phyloP scores from a whole-genome alignment of 2,329 filamentous ascomycete species.

The Fusarium temperatum region DNA sequence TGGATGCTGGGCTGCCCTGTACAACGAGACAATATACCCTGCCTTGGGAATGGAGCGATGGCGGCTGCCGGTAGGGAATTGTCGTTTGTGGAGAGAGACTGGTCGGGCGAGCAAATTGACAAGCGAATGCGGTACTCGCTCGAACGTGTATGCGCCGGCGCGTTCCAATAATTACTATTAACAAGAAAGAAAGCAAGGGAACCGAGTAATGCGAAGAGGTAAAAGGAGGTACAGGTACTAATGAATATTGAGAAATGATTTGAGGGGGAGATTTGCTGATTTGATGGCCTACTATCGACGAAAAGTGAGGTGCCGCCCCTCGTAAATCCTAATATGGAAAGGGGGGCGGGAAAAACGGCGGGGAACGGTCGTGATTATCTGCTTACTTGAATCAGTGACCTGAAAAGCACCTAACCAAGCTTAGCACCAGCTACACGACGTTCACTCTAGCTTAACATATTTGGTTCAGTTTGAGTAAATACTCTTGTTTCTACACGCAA shows the following conservation, averaged over 20 bases:
- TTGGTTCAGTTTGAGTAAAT: neutral
- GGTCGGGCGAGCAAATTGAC: constrained; percentile 17
- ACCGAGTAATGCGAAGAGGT: neutral
- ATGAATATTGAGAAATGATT: constrained; percentile 12
- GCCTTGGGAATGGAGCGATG: constrained; percentile 14
- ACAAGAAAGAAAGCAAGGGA: constrained; percentile 13
- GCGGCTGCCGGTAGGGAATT: constrained; percentile 12
- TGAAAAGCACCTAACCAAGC: neutral
- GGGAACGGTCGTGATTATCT: constrained; percentile 20
- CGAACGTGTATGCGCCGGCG: constrained; percentile 10
- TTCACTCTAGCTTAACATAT: neutral
- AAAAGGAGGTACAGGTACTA: constrained; percentile 18
- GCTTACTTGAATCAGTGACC: constrained; percentile 26
- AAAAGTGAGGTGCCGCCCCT: constrained; percentile 24
- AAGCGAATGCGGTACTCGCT: constrained; percentile 11
- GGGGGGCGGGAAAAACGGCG: constrained; percentile 29
- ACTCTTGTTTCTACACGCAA: constrained; percentile 1
- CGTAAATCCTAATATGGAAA: constrained; percentile 23
- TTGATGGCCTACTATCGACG: constrained; percentile 20
- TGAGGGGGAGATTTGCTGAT: constrained; percentile 32
- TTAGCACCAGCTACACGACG: neutral
- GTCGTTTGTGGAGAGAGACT: constrained; percentile 28
- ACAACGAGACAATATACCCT: constrained; percentile 21
- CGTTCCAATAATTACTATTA: constrained; percentile 1
- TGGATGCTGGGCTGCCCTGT: constrained; percentile 25